phyloP scores from a whole-genome alignment of 371 early-diverging fungal species.

The Zychaea mexicana region DNA sequence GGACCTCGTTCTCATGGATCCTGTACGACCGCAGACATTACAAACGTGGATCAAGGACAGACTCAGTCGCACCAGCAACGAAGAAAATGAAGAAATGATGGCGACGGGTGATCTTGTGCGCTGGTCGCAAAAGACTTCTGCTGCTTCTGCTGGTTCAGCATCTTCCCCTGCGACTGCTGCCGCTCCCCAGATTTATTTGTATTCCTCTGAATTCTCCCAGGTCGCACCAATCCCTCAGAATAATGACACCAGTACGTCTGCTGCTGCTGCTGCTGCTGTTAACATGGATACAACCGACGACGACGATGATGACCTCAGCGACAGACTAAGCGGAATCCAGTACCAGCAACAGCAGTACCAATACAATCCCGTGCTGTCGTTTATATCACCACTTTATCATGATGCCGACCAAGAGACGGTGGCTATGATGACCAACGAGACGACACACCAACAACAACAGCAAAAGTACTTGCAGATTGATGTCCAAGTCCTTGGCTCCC shows the following conservation, averaged over 20 bases:
- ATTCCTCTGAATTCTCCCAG: constrained; percentile 41
- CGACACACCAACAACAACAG: not conserved
- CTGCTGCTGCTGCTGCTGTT: not conserved
- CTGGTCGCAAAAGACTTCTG: constrained; percentile 11
- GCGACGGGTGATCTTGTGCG: constrained; percentile 14
- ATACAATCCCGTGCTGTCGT: constrained; percentile 15
- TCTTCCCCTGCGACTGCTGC: not conserved
- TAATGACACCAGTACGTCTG: not conserved
- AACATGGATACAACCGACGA: not conserved
- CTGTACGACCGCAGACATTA: constrained; percentile 38
- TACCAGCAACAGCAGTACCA: not conserved
- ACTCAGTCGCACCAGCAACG: constrained; percentile 2
- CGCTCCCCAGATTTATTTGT: constrained; percentile 35
- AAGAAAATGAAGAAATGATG: constrained; percentile 4
- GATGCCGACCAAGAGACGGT: not conserved
- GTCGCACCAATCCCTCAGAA: constrained; percentile 23
- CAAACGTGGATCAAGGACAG: constrained; percentile 44
- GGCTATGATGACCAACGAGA: constrained; percentile 8
- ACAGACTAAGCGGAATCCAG: no score
- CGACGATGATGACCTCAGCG: not conserved
- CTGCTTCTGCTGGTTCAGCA: not conserved
- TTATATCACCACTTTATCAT: constrained; percentile 32
- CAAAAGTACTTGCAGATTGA: constrained; percentile 40
- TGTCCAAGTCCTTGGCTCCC: constrained; percentile 45
- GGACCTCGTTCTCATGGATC: constrained; percentile 38